Evolutionary conservation across 2,329 filamentous ascomycete genomes (phyloP).

Genomic region (Didymella pomorum): DNA sequence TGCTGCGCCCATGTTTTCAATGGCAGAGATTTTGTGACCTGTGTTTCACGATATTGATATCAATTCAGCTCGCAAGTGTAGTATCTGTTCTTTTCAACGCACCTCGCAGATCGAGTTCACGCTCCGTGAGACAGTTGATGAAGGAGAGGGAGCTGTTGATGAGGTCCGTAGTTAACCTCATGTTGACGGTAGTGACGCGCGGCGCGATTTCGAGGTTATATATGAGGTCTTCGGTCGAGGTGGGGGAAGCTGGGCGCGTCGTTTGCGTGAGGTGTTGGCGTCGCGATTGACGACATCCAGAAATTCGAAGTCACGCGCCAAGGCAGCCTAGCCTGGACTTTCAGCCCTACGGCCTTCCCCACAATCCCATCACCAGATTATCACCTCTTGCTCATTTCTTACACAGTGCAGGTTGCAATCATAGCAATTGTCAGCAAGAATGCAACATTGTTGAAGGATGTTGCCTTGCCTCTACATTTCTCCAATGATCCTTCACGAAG

Average conservation of each 20-base stretch:
- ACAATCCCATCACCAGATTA: not conserved
- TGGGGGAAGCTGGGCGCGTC: not conserved
- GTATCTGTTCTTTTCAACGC: constrained; percentile 97
- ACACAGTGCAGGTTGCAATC: too few relatives aligned
- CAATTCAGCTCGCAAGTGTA: constrained; percentile 89
- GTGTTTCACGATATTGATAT: constrained; percentile 71
- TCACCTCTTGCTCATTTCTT: not conserved
- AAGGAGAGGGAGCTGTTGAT: constrained; percentile 96
- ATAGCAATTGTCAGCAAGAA: too few relatives aligned
- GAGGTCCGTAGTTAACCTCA: constrained; percentile 96
- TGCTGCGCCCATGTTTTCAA: constrained; percentile 97
- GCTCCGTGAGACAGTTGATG: constrained; percentile 97
- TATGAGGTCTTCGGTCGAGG: not conserved
- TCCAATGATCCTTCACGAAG: too few relatives aligned
- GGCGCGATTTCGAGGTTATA: not conserved
- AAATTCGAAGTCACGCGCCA: constrained; percentile 17
- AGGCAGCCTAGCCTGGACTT: constrained; percentile 9
- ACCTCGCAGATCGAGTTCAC: constrained; percentile 99
- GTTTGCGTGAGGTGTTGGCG: not conserved
- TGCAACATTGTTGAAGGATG: too few relatives aligned
- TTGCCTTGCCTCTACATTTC: too few relatives aligned
- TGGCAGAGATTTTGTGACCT: constrained; percentile 97
- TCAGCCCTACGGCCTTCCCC: constrained; percentile 11
- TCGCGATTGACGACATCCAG: constrained; percentile 5
- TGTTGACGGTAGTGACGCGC: constrained; percentile 54